Evolutionary conservation across 202 grass and related monocot species (phyloP).

Genomic region (Dendrocalamus latiflorus): DNA sequence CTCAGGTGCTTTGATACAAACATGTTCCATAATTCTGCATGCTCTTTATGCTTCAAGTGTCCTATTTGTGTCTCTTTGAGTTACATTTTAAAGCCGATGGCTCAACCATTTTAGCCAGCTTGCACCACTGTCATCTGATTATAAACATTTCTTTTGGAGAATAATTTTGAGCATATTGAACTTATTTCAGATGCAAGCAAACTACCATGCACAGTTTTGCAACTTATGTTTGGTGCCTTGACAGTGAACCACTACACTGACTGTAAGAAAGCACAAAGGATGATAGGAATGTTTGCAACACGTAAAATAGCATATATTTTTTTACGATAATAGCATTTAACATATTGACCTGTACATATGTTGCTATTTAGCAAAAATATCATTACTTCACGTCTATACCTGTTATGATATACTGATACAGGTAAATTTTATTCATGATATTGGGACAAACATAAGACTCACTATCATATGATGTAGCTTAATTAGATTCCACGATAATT

Average conservation of each 20-base stretch:
- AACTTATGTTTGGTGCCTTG: neutral
- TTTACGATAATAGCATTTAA: neutral
- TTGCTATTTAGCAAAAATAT: neutral
- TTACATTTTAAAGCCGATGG: neutral
- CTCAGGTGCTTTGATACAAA: conserved; percentile 49
- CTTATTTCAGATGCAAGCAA: neutral
- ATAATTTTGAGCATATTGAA: neutral
- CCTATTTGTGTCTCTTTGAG: neutral
- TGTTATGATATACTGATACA: neutral
- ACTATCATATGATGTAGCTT: neutral
- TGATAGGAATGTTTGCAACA: neutral
- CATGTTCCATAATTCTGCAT: neutral
- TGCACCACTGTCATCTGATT: neutral
- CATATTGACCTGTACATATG: neutral
- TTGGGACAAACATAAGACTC: neutral
- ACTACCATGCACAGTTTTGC: neutral
- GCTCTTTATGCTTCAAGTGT: neutral
- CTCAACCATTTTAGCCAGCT: neutral
- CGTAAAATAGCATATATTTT: neutral
- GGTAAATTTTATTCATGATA: neutral
- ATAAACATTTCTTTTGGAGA: neutral
- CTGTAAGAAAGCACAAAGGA: neutral
- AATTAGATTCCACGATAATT: neutral
- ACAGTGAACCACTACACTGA: neutral
- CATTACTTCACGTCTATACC: neutral